phyloP scores from a whole-genome alignment of 208 protist genomes.

The Leishmania gerbilli region DNA sequence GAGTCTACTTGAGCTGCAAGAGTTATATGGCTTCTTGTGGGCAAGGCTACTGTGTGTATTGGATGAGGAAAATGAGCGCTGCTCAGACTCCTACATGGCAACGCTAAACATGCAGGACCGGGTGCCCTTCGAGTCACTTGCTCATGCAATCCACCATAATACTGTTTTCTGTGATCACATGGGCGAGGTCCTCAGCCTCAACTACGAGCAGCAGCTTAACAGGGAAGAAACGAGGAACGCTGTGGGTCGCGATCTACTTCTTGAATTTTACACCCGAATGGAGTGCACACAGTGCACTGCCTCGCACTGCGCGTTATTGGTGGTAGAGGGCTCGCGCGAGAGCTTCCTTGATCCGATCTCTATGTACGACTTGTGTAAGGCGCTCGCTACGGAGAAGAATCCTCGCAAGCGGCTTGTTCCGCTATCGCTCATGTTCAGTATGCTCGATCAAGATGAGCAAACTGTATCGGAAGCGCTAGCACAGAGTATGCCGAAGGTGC shows the following conservation, averaged over 20 bases:
- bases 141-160: slow-evolving; percentile 76
- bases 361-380: slow-evolving; percentile 76
- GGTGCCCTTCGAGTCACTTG: slow-evolving; percentile 72
- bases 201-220: slow-evolving; percentile 41
- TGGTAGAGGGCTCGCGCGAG: slow-evolving; percentile 82
- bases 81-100: slow-evolving; percentile 67
- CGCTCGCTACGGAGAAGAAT: slow-evolving; percentile 65
- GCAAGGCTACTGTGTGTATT: slow-evolving; percentile 57
- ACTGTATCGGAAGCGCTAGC: slow-evolving; percentile 61
- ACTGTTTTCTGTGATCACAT: slow-evolving; percentile 80
- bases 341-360: slow-evolving; percentile 80
- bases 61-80: slow-evolving; percentile 67
- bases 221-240: slow-evolving; percentile 30
- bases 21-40: slow-evolving; percentile 41
- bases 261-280: slow-evolving; percentile 48
- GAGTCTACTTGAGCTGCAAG: slow-evolving; percentile 14
- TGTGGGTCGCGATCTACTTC: slow-evolving; percentile 23
- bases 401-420: slow-evolving; percentile 71
- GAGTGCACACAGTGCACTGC: slow-evolving; percentile 59
- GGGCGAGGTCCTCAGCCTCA: slow-evolving; percentile 58
- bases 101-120: slow-evolving; percentile 82
- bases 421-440: slow-evolving; percentile 81
- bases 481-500: slow-evolving; percentile 52
- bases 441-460: slow-evolving; percentile 85
- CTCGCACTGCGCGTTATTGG: slow-evolving; percentile 58